A percentile compares a stretch with the other conserved stretches of the same genome.
Conservation (phyloP, 202 grass and related monocot genomes). For the Elaeis oleifera region DNA sequence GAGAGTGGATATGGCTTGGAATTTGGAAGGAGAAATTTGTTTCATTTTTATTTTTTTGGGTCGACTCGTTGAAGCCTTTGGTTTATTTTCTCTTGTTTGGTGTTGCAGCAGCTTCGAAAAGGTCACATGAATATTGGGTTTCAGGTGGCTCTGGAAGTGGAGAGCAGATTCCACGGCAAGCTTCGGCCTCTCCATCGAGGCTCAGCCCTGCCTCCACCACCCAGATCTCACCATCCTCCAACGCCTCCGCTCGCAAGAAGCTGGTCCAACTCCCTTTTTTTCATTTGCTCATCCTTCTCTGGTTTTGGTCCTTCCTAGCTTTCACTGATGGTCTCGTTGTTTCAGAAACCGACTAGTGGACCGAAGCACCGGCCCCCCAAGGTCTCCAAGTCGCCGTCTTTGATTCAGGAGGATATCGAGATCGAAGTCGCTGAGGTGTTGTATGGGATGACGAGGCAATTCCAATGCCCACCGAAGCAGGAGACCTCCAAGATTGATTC, state of each 20-base stretch:
- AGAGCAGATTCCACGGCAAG: conserved; percentile 45
- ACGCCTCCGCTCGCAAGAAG: conserved; percentile 56
- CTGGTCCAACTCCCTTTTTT: conserved; percentile 23
- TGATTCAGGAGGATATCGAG: conserved; percentile 76
- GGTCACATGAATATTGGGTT: conserved; percentile 68
- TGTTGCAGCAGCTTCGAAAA: conserved; percentile 52
- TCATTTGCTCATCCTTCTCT: neutral
- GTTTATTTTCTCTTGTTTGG: conserved; percentile 10
- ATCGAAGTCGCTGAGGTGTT: conserved; percentile 96
- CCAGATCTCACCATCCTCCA: conserved; percentile 41
- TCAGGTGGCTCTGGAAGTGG: conserved; percentile 31
- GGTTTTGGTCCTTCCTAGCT: neutral
- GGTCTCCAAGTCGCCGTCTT: conserved; percentile 58
- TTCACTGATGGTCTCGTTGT: conserved; percentile 2
- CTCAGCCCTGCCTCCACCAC: conserved; percentile 62
- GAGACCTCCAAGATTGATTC: conserved; percentile 46
- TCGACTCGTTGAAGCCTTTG: conserved; percentile 2
- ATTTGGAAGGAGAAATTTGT: neutral
- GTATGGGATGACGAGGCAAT: conserved; percentile 80
- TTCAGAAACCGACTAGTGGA: conserved; percentile 53
- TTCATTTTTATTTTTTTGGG: neutral
- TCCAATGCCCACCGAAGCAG: conserved; percentile 46
- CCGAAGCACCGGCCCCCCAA: conserved; percentile 38
- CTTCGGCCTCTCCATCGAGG: conserved; percentile 46
- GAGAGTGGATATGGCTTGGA: neutral